A percentile compares a stretch with the other conserved stretches of the same genome.
phyloP scores from a whole-genome alignment of 306 rosid genomes.

The Sicyos edulis region DNA sequence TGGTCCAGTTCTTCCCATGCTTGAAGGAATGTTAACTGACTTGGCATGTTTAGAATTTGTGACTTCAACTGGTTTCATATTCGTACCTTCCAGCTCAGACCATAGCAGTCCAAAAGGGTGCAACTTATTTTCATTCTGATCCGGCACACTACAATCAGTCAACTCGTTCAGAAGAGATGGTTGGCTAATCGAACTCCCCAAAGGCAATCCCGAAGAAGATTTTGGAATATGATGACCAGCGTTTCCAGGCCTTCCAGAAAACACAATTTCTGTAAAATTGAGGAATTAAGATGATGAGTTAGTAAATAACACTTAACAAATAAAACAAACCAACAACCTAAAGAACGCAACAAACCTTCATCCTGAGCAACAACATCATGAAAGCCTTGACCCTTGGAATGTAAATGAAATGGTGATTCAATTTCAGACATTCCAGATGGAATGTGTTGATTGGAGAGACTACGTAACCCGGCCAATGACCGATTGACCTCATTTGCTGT shows the following conservation, averaged over 20 bases:
- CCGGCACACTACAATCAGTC: conserved; percentile 31
- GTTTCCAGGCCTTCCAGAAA: conserved; percentile 38
- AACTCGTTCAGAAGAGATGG: conserved; percentile 27
- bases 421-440: conserved; percentile 32
- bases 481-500: conserved; percentile 21
- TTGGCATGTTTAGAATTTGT: conserved; percentile 29
- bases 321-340: neutral
- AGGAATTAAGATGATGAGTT: neutral
- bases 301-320: neutral
- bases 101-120: conserved; percentile 56
- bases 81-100: conserved; percentile 50
- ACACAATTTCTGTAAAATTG: conserved; percentile 33
- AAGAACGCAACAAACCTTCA: conserved; percentile 36
- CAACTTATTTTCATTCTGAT: conserved; percentile 38
- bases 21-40: conserved; percentile 26
- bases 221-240: conserved; percentile 27
- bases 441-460: conserved; percentile 31
- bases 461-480: conserved; percentile 27
- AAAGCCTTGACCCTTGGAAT: conserved; percentile 34
- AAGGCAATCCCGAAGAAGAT: conserved; percentile 27
- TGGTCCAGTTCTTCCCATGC: conserved; percentile 29
- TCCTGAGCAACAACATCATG: conserved; percentile 34
- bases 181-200: conserved; percentile 28
- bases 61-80: conserved; percentile 31
- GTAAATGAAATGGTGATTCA: conserved; percentile 31